These are phyloP conservation scores for Tetrastigma voinierianum DNA, from an alignment of 164 flowering plant species.

Conservation along the genomic window DNA sequence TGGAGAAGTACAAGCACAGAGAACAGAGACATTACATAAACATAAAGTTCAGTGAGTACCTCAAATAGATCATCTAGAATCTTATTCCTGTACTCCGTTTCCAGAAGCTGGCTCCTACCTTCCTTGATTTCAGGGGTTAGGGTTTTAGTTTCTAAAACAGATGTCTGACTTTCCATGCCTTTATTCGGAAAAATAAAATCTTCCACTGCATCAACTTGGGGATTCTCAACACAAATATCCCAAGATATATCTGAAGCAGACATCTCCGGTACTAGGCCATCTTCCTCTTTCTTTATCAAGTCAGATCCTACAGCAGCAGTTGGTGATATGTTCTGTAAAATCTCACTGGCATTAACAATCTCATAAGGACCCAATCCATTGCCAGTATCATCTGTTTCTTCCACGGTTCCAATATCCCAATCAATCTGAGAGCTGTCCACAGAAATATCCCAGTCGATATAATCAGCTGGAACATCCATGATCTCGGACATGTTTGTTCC, in stretches of 20 bases:
- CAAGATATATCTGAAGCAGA: conserved; percentile 66
- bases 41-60: conserved; percentile 37
- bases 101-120: conserved; percentile 81
- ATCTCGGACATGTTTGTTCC: conserved; percentile 27
- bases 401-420: conserved; percentile 83
- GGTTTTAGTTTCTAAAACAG: conserved; percentile 23
- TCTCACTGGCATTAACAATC: conserved; percentile 69
- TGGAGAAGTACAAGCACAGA: neutral
- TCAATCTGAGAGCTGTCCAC: conserved; percentile 80
- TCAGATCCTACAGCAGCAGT: conserved; percentile 34
- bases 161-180: conserved; percentile 22
- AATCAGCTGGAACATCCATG: conserved; percentile 32
- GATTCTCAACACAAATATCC: conserved; percentile 84
- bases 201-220: conserved; percentile 49
- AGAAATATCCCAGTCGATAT: conserved; percentile 89
- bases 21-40: neutral
- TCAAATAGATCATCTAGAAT: conserved; percentile 95
- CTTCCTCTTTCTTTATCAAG: conserved; percentile 26
- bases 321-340: conserved; percentile 30
- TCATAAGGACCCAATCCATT: conserved; percentile 87
- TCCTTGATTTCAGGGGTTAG: conserved; percentile 29
- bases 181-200: conserved; percentile 29
- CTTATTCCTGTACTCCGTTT: conserved; percentile 90
- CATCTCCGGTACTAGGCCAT: conserved; percentile 24
- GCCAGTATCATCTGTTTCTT: conserved; percentile 61